Conservation (phyloP, 306 rosid genomes). For the Ammopiptanthus mongolicus region DNA sequence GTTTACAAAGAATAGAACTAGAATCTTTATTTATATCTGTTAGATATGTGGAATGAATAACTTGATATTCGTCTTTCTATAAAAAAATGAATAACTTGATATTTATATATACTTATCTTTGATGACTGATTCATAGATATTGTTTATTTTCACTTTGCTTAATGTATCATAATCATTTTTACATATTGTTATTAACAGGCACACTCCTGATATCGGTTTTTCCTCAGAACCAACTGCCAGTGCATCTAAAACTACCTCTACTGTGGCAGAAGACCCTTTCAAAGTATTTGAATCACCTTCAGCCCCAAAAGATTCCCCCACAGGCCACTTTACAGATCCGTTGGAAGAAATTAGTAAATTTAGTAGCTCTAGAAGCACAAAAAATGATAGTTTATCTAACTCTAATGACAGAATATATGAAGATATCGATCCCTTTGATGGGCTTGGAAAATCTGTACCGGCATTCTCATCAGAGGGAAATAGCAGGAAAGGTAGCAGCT, state of each 20-base stretch:
- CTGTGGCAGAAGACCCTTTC: slow-evolving; percentile 59
- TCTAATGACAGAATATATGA: slow-evolving; percentile 57
- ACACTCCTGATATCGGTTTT: slow-evolving; percentile 52
- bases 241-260: slow-evolving; percentile 51
- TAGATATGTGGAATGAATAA: not conserved
- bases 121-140: slow-evolving; percentile 4
- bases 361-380: slow-evolving; percentile 54
- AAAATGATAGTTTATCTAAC: slow-evolving; percentile 42
- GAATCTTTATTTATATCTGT: not conserved
- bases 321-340: slow-evolving; percentile 57
- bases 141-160: slow-evolving; percentile 14
- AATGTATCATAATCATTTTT: slow-evolving; percentile 9
- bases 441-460: slow-evolving; percentile 78
- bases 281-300: slow-evolving; percentile 54
- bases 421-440: slow-evolving; percentile 78
- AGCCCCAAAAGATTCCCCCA: slow-evolving; percentile 25
- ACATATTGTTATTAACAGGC: slow-evolving; percentile 48
- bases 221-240: slow-evolving; percentile 52
- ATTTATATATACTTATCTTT: not conserved
- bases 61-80: not conserved
- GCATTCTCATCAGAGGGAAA: slow-evolving; percentile 67
- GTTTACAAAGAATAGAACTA: not conserved
- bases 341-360: slow-evolving; percentile 70
- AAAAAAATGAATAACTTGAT: too few species aligned
- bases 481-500: slow-evolving; percentile 54